Percentiles rank a stretch among this genome's conserved stretches.
Conservation (phyloP, 2,329 filamentous ascomycete genomes). For the Hypoxylon sp. region DNA sequence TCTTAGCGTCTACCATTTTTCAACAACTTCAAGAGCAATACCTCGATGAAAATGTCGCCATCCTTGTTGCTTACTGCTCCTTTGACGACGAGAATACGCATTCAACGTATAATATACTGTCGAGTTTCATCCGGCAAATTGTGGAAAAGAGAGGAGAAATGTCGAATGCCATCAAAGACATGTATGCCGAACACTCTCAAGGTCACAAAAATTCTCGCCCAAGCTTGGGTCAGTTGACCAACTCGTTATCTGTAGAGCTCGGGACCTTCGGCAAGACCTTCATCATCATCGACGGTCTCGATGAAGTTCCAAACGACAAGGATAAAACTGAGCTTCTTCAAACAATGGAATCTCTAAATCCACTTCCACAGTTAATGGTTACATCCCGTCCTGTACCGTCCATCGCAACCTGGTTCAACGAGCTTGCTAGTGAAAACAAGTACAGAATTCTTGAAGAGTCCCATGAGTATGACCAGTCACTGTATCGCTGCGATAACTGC, state of each 20-base stretch:
- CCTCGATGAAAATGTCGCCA: not conserved
- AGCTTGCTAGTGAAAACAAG: not conserved
- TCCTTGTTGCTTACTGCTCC: conserved; percentile 9
- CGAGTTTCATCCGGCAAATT: conserved; percentile 14
- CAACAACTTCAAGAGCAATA: conserved; percentile 13
- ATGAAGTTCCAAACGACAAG: conserved; percentile 8
- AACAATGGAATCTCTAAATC: conserved; percentile 11
- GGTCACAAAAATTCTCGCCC: not conserved
- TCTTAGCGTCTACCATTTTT: conserved; percentile 9
- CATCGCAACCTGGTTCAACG: conserved; percentile 21
- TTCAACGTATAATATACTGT: conserved; percentile 8
- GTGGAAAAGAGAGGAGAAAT: conserved; percentile 22
- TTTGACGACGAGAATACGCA: conserved; percentile 18
- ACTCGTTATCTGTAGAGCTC: conserved; percentile 9
- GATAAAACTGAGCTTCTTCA: conserved; percentile 10
- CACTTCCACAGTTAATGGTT: conserved; percentile 18
- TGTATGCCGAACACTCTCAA: conserved; percentile 5
- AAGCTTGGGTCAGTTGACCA: conserved; percentile 9
- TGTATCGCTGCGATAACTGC: conserved; percentile 6
- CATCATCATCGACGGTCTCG: conserved; percentile 9
- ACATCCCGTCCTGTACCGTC: conserved; percentile 18
- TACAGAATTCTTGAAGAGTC: conserved; percentile 8
- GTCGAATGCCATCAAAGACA: conserved; percentile 7
- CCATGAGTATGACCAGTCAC: not conserved
- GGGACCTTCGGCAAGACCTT: conserved; percentile 5